These are phyloP conservation scores for Emericellopsis terricola DNA, from an alignment of 495 filamentous ascomycete species.

Conservation along the genomic window DNA sequence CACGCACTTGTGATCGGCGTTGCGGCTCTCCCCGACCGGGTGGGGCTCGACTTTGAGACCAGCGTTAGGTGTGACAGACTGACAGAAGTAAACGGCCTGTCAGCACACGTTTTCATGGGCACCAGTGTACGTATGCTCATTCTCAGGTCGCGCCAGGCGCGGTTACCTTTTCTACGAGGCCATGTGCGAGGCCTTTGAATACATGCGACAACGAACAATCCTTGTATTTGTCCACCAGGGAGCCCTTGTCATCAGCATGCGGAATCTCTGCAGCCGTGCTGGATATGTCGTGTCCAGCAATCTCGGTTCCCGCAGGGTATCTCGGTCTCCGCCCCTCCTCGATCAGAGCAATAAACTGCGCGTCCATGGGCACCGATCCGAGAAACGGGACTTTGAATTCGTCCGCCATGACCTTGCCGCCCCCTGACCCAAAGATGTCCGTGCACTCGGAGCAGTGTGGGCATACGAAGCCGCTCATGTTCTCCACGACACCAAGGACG, in stretches of 20 bases:
- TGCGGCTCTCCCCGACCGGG: too few relatives aligned
- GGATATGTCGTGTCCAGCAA: slow-evolving; percentile 25
- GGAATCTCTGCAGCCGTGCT: slow-evolving; percentile 1
- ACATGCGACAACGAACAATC: slow-evolving; percentile 56
- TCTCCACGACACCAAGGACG: slow-evolving; percentile 83
- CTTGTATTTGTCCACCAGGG: slow-evolving; percentile 62
- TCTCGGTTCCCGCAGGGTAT: slow-evolving; percentile 29
- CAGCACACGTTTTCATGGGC: too few relatives aligned
- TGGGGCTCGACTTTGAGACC: too few relatives aligned
- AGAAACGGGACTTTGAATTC: slow-evolving; percentile 74
- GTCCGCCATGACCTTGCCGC: slow-evolving; percentile 74
- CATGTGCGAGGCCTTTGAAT: slow-evolving; percentile 59
- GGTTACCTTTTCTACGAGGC: too few relatives aligned
- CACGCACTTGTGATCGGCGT: too few relatives aligned
- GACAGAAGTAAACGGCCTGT: too few relatives aligned
- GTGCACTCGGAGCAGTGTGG: slow-evolving; percentile 88
- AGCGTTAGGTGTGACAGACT: too few relatives aligned
- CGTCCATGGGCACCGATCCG: slow-evolving; percentile 81
- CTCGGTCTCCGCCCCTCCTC: slow-evolving; percentile 31
- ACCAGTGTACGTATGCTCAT: too few relatives aligned
- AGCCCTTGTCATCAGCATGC: slow-evolving; percentile 28
- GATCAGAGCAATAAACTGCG: slow-evolving; percentile 35
- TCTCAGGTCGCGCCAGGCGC: too few relatives aligned
- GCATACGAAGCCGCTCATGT: slow-evolving; percentile 95
- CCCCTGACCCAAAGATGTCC: slow-evolving; percentile 79